Conservation (phyloP, 306 rosid genomes). For the Medicago arabica region DNA sequence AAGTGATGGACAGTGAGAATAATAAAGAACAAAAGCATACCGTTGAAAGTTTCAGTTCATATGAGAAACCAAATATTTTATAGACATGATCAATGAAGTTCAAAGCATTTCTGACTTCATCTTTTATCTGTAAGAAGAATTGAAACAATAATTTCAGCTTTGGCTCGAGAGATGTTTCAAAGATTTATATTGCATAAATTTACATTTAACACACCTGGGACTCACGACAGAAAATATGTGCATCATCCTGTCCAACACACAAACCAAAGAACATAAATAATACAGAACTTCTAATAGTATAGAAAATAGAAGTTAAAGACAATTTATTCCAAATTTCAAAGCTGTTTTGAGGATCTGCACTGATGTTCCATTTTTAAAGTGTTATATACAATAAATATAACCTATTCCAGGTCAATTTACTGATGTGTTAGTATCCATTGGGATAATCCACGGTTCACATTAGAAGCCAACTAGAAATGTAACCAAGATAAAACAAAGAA, state of each 20-base stretch:
- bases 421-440: neutral
- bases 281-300: conserved; percentile 15
- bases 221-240: conserved; percentile 94
- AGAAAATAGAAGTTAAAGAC: conserved; percentile 30
- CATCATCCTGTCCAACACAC: conserved; percentile 77
- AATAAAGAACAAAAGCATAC: conserved; percentile 52
- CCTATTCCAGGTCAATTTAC: neutral
- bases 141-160: conserved; percentile 28
- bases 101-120: conserved; percentile 77
- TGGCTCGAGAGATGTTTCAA: conserved; percentile 1
- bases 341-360: neutral
- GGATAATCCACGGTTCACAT: neutral
- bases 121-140: conserved; percentile 72
- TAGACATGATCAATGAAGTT: conserved; percentile 75
- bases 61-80: conserved; percentile 79
- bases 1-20: conserved; percentile 19
- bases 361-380: neutral
- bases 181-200: conserved; percentile 1
- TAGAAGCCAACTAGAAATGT: conserved; percentile 14
- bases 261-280: conserved; percentile 47
- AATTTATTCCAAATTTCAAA: too few species aligned
- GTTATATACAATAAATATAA: neutral
- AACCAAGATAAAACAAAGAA: conserved; percentile 8
- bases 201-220: conserved; percentile 71
- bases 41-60: conserved; percentile 91